Percentiles rank a stretch among this genome's conserved stretches.
These are phyloP conservation scores for Tylopilus sp. DNA, from an alignment of 768 basidiomycete genomes.

Conservation along the genomic window DNA sequence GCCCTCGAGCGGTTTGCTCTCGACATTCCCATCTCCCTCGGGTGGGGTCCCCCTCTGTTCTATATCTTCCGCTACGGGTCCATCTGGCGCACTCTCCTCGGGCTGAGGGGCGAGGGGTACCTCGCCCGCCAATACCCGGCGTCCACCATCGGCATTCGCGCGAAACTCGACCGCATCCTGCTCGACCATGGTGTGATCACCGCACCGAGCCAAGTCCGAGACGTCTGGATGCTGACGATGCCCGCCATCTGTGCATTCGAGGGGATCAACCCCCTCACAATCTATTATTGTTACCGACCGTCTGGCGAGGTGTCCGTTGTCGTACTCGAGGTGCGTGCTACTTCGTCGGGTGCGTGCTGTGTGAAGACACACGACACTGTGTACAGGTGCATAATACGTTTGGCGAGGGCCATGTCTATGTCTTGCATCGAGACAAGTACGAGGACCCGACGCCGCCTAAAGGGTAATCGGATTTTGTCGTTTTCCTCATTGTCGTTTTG, in stretches of 20 bases:
- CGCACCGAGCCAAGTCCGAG: not conserved
- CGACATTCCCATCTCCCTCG: not conserved
- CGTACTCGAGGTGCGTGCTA: not conserved
- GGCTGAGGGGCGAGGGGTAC: not conserved
- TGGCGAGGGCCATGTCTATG: not conserved
- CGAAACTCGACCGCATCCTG: not conserved
- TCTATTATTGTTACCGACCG: not conserved
- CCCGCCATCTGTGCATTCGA: not conserved
- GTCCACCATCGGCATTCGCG: not conserved
- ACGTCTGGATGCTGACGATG: not conserved
- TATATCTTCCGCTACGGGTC: not conserved
- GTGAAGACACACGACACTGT: not conserved
- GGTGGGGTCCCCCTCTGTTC: not conserved
- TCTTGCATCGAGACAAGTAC: not conserved
- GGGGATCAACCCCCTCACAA: not conserved
- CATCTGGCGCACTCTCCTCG: not conserved
- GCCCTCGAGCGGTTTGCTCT: not conserved
- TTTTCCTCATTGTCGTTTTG: not conserved
- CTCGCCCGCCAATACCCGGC: not conserved
- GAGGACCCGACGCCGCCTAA: not conserved
- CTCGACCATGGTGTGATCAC: not conserved
- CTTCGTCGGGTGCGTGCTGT: not conserved
- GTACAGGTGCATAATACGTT: not conserved
- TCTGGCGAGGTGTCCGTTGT: not conserved
- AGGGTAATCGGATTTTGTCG: not conserved